Conservation (phyloP, 176 grass and related monocot species). For the Rhynchospora pubera region DNA sequence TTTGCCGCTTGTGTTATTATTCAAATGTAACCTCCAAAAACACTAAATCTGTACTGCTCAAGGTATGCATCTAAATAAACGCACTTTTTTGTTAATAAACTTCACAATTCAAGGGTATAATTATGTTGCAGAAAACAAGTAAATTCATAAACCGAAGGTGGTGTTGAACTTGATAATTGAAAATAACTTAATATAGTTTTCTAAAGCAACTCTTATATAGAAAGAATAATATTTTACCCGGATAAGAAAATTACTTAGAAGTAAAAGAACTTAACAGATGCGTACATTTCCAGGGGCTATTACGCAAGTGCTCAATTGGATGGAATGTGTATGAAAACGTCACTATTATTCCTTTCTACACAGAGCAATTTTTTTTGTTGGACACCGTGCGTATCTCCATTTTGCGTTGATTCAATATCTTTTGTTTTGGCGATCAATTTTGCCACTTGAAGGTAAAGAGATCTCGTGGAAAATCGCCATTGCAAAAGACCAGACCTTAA, state of each 20-base stretch:
- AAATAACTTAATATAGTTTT: neutral
- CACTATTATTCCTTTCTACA: neutral
- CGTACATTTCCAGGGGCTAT: neutral
- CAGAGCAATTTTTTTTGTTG: neutral
- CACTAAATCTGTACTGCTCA: neutral
- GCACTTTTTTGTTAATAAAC: neutral
- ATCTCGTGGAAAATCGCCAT: neutral
- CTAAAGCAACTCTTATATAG: neutral
- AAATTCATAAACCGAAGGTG: too few relatives aligned
- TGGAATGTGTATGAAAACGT: neutral
- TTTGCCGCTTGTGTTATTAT: neutral
- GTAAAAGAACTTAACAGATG: neutral
- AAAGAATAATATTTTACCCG: neutral
- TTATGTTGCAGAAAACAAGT: neutral
- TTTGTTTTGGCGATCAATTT: neutral
- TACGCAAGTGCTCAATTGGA: neutral
- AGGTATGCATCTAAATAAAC: neutral
- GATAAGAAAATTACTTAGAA: neutral
- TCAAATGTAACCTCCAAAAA: neutral
- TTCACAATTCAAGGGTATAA: neutral
- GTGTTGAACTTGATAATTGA: neutral
- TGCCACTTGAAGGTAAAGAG: neutral
- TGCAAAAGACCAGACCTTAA: neutral
- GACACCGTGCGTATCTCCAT: neutral
- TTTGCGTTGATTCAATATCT: neutral